Evolutionary conservation across 1,139 yeast genomes (phyloP), one percentile per base, ranked within the genome.

Genomic region (Yamadazyma pseudoaaseri): DNA sequence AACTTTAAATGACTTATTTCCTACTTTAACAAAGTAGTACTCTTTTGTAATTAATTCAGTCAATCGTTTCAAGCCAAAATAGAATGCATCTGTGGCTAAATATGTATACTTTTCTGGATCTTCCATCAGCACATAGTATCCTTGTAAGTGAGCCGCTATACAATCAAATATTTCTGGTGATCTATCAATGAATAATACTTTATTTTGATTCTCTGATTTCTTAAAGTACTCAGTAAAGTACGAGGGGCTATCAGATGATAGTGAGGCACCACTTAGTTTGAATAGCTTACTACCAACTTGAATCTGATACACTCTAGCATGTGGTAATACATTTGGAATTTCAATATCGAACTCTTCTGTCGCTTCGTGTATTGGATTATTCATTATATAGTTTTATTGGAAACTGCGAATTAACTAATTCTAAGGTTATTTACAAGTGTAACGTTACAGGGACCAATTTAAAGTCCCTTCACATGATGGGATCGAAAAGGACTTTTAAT

Each of bases 221-320:
- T 38, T 32, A 43, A 79, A 79, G 54, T 56, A 78, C 14, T 60
- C 52, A 11, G 84, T 76, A 53, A 79, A 79, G 49, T 76, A 77
- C 2, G 83, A 77, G 3, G 85, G 84, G 2, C 76, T 81, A 58
- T 87, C 97, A 1, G 86, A 85, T 16, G 90, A 83, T 27, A 89
- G 58, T 4, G 96, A 86, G 1, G 92, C 89, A 1, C 96, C 97
- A 51, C 92, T 81, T 20, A 78, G 43, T 23, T 68, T 62, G 53
- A 77, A 83, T 23, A 73, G 45, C 42, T 70, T 70, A 35, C 70
- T 73, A 0, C 96, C 96, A 4, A 87, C 81, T 54, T 84, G 89
- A 17, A 89, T 73, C 10, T 80, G 70, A 56, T 73, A 87, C 49
- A 86, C 79, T 44, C 70, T 76, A 31, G 80, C 83, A 39, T 67